Evolutionary conservation across 352 stramenopile species (phyloP), one percentile per base, ranked within the genome.

Genomic region (Phytophthora lateralis): DNA sequence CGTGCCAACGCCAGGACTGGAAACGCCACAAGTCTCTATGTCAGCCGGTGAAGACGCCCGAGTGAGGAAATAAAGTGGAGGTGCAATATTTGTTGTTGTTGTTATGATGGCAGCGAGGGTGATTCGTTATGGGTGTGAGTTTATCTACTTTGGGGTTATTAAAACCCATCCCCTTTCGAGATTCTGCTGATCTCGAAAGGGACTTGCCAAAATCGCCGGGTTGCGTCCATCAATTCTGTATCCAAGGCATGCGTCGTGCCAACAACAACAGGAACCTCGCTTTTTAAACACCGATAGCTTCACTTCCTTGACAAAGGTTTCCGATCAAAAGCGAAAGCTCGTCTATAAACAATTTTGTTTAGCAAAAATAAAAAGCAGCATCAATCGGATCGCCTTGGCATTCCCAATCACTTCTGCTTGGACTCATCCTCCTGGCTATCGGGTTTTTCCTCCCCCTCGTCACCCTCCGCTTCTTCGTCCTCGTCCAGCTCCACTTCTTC

Each of bases 1-100:
- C 60, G 18, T 92, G 82, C 29, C 80, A 92, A 55, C 69, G 71
- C 32, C 60, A 75, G 39, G 78, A 92, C 71, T 92, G 82, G 82
- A 87, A 88, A 21, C 80, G 78, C 49, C 82, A 88, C 69, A 77
- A 76, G 37, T 11, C 63, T 14, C 46, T 85, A 6, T 89, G 79
- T 65, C 70, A 81, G 15, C 12, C 11, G 9, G 15, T 41, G 35
- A 41, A 12, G 30, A 37, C 4, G 26, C 26, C 30, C 30, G 15
- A 37, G 10, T 4, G 9, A 15, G 30, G 8, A 12, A 12, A 37
- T 15, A 9, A 4, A 37, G 30, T 15, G 30, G 12, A 11, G 12
- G 30, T 37, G 30, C 30, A 37, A 8, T 24, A 24, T 24, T 24
- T 30, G 3, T 30, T 30, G 7, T n/a, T n/a, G n/a, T n/a, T n/a